These are phyloP conservation scores for Durio zibethinus DNA, from an alignment of 345 rosid species.

Conservation along the genomic window DNA sequence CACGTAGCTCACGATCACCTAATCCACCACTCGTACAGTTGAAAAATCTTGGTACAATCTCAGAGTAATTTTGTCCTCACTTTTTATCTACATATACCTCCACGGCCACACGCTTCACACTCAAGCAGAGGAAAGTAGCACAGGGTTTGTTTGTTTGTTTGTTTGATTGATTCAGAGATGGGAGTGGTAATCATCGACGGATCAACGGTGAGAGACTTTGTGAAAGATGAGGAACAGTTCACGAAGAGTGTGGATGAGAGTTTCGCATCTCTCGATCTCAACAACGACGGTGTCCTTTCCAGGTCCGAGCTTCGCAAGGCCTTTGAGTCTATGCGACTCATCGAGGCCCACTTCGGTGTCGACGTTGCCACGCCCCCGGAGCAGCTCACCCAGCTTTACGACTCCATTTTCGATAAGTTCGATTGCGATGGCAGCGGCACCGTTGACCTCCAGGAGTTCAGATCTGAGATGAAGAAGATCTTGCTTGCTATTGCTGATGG, in stretches of 20 bases:
- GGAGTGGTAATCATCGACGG: constrained; percentile 72
- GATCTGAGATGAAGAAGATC: constrained; percentile 61
- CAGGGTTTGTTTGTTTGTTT: too few relatives aligned
- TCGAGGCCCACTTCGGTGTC: constrained; percentile 62
- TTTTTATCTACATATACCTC: too few relatives aligned
- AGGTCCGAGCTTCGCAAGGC: constrained; percentile 58
- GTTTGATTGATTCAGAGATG: constrained; percentile 28
- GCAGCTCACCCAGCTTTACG: constrained; percentile 49
- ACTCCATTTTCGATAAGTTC: constrained; percentile 62
- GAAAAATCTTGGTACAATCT: background rate
- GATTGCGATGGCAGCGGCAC: constrained; percentile 53
- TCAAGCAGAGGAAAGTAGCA: too few relatives aligned
- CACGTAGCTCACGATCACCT: too few relatives aligned
- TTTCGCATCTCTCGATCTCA: constrained; percentile 46
- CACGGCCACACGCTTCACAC: too few relatives aligned
- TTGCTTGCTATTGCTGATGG: constrained; percentile 79
- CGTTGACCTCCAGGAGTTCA: constrained; percentile 54
- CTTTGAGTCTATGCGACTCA: constrained; percentile 58
- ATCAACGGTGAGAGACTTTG: constrained; percentile 53
- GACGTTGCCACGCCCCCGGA: constrained; percentile 53
- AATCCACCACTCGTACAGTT: background rate
- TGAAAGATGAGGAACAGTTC: constrained; percentile 49
- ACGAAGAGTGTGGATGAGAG: constrained; percentile 43
- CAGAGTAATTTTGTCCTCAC: too few relatives aligned
- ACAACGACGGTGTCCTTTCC: constrained; percentile 73